Evolutionary conservation across 352 stramenopile species (phyloP), one percentile per base, ranked within the genome.

Genomic region (Phytophthora melonis): DNA sequence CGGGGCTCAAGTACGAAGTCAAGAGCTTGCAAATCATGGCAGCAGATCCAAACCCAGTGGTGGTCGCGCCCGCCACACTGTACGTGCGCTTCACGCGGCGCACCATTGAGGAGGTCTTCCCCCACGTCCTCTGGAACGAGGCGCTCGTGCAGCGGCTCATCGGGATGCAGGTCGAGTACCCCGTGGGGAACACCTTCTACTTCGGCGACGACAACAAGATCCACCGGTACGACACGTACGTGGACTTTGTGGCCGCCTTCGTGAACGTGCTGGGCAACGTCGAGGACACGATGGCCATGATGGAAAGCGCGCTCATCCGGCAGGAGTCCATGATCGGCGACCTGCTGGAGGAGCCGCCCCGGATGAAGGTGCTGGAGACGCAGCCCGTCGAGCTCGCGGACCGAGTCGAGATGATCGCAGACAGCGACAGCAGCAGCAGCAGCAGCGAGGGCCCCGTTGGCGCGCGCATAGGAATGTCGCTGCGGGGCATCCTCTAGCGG

Each of bases 71-170:
- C 1, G 74, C 72, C 19, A 80, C 71, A 16, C 74, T 94, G 39
- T 79, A 82, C 36, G 77, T 89, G 61, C 85, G 83, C 39, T 87
- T 93, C 49, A 88, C 82, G 36, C 78, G 84, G 3, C 68, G 72
- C 13, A 93, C 87, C 11, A 83, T 94, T 45, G 79, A 92, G 66
- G 78, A 87, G 32, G 78, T 94, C 41, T 93, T 93, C 58, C 87
- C 87, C 1, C 85, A 92, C 56, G 67, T 91, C 25, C 64, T 92
- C 3, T 84, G 81, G 72, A 89, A 94, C 58, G 83, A 91, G 58
- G 27, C 60, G 34, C 69, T 94, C 14, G 82, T 93, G 58, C 87
- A 94, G 73, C 75, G 71, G 18, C 84, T 94, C 53, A 87, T 94
- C 16, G 84, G 82, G 7, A 71, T 75, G 27, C 68, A 91, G 60